These are phyloP conservation scores for Wickerhamomyces bisporus DNA, from an alignment of 805 yeast species.

Conservation along the genomic window DNA sequence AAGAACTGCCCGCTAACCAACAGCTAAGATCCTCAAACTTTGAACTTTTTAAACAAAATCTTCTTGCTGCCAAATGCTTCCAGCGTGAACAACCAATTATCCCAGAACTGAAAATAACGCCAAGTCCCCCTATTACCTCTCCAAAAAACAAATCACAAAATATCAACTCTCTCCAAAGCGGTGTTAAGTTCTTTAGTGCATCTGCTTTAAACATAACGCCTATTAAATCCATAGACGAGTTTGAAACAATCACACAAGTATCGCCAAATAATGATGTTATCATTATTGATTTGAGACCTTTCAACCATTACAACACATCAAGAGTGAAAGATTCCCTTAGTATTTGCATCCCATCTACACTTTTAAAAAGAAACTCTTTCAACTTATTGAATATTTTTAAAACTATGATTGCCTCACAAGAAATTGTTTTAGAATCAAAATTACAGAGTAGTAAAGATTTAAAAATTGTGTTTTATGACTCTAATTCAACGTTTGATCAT, in stretches of 20 bases:
- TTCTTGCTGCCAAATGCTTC: not conserved
- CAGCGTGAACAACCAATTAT: not conserved
- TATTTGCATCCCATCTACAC: constrained; percentile 83
- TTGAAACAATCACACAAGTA: not conserved
- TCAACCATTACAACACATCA: constrained; percentile 59
- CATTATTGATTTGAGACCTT: constrained; percentile 66
- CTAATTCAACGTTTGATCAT: constrained; percentile 15
- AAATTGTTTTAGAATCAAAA: constrained; percentile 9
- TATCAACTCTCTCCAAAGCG: constrained; percentile 8
- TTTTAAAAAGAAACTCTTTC: constrained; percentile 52
- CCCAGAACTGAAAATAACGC: not conserved
- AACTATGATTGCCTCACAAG: constrained; percentile 23
- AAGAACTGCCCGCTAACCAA: not conserved
- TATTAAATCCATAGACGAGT: constrained; percentile 10
- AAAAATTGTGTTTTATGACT: constrained; percentile 21
- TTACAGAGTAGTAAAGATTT: constrained; percentile 8
- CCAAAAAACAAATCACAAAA: not conserved
- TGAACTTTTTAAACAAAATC: not conserved
- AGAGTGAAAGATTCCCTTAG: constrained; percentile 63
- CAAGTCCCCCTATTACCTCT: not conserved
- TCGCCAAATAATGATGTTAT: constrained; percentile 8
- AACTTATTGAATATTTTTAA: constrained; percentile 22
- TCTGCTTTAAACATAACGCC: constrained; percentile 8
- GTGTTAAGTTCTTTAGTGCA: constrained; percentile 12
- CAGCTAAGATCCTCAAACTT: not conserved